Conservation (phyloP, 2,329 filamentous ascomycete genomes). For the Leptosphaerulina australis region DNA sequence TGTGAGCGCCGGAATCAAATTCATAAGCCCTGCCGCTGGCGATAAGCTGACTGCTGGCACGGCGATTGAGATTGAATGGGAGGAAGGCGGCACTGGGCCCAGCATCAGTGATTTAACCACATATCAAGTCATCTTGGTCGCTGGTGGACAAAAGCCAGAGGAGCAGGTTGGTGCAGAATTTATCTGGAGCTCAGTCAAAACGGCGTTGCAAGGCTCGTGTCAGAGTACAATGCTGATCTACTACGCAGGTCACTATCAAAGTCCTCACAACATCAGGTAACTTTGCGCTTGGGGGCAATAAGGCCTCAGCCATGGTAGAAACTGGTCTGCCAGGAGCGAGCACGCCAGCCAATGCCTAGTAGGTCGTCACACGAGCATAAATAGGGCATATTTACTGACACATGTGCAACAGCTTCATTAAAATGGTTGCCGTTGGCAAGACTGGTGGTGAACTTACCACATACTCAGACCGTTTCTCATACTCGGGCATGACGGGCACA, state of each 20-base stretch:
- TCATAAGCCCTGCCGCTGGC: slow-evolving; percentile 61
- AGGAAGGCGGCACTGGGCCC: slow-evolving; percentile 60
- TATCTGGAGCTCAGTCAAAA: too few species aligned
- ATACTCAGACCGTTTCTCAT: slow-evolving; percentile 68
- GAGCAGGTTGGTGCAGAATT: too few species aligned
- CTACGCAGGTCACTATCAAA: slow-evolving; percentile 15
- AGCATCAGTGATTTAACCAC: slow-evolving; percentile 57
- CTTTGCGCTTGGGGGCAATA: slow-evolving; percentile 52
- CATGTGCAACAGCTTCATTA: slow-evolving; percentile 35
- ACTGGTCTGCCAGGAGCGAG: slow-evolving; percentile 29
- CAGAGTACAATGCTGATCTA: too few species aligned
- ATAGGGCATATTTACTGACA: slow-evolving; percentile 13
- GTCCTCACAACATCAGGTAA: slow-evolving; percentile 53
- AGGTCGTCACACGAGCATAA: slow-evolving; percentile 32
- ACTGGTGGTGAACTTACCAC: slow-evolving; percentile 63
- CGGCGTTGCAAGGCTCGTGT: too few species aligned
- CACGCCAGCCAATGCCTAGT: slow-evolving; percentile 62
- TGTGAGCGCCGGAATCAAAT: slow-evolving; percentile 59
- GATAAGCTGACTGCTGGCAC: slow-evolving; percentile 57
- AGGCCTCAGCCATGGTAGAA: slow-evolving; percentile 45
- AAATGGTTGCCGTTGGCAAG: slow-evolving; percentile 61
- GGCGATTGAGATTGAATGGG: slow-evolving; percentile 62
- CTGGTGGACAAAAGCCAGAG: slow-evolving; percentile 55
- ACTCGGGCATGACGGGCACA: slow-evolving; percentile 67
- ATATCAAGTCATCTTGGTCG: slow-evolving; percentile 66